Evolutionary conservation across 495 filamentous ascomycete species (phyloP).

Genomic region (Penicillium diatomitis): DNA sequence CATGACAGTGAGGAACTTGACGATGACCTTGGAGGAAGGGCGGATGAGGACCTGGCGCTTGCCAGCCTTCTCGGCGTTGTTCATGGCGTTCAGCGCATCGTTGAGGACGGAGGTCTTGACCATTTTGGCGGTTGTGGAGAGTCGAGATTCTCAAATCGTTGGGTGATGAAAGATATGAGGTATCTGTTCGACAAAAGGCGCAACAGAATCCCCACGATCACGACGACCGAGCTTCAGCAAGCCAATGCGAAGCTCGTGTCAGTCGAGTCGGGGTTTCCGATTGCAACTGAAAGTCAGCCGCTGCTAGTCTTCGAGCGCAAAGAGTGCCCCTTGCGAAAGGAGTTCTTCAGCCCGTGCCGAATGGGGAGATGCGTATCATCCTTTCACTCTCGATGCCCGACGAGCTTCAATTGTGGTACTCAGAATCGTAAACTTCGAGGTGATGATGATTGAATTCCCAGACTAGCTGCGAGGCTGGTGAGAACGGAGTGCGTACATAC

Average conservation of each 20-base stretch:
- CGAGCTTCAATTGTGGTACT: neutral
- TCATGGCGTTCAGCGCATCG: conserved; percentile 98
- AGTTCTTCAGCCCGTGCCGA: conserved; percentile 85
- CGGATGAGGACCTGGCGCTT: conserved; percentile 97
- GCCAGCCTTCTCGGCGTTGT: conserved; percentile 99
- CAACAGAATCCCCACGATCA: conserved; percentile 5
- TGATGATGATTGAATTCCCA: conserved; percentile 39
- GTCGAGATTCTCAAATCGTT: conserved; percentile 78
- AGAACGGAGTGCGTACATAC: conserved; percentile 32
- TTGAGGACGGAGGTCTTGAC: conserved; percentile 97
- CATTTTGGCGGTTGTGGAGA: conserved; percentile 67
- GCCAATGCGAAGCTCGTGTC: neutral
- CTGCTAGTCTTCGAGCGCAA: conserved; percentile 75
- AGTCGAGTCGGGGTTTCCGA: conserved; percentile 2
- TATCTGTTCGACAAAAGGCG: conserved; percentile 46
- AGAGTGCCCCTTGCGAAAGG: conserved; percentile 85
- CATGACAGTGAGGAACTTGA: conserved; percentile 98
- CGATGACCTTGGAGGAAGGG: conserved; percentile 95
- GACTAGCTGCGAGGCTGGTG: conserved; percentile 41
- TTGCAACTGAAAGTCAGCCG: conserved; percentile 57
- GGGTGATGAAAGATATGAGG: conserved; percentile 51
- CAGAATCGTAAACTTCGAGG: neutral
- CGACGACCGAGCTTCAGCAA: neutral
- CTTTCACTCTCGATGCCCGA: neutral
- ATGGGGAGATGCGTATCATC: conserved; percentile 67